Percentiles rank a stretch among this genome's conserved stretches.
phyloP scores from a whole-genome alignment of 2,329 filamentous ascomycete species.

The Macroventuria anomochaeta region DNA sequence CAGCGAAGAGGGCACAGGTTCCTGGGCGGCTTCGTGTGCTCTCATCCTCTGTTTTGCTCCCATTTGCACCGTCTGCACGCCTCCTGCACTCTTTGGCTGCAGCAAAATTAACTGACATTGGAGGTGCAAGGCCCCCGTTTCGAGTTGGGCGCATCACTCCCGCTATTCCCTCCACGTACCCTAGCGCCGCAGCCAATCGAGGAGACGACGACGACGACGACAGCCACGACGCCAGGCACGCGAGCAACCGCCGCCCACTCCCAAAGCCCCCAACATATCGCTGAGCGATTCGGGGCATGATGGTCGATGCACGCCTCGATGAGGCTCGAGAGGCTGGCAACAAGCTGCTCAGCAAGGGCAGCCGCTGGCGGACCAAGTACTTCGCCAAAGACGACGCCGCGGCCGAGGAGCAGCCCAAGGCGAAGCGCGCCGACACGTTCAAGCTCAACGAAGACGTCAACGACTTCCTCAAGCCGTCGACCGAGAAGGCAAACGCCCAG shows the following conservation, averaged over 20 bases:
- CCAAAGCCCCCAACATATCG: slow-evolving; percentile 1
- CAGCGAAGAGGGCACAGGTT: slow-evolving; percentile 12
- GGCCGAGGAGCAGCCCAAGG: slow-evolving; percentile 36
- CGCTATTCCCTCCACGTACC: not conserved
- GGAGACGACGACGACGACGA: not conserved
- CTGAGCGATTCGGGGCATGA: slow-evolving; percentile 23
- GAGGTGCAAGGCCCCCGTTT: slow-evolving; percentile 5
- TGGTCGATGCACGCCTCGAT: slow-evolving; percentile 40
- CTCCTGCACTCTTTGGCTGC: not conserved
- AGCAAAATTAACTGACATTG: not conserved
- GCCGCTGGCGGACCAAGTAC: slow-evolving; percentile 60
- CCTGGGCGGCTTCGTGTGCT: slow-evolving; percentile 2
- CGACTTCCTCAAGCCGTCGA: slow-evolving; percentile 65
- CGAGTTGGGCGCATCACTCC: slow-evolving; percentile 2
- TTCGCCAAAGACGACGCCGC: slow-evolving; percentile 51
- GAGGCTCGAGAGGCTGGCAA: slow-evolving; percentile 26
- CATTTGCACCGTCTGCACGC: not conserved
- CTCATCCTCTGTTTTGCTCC: not conserved
- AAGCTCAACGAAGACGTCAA: slow-evolving; percentile 57
- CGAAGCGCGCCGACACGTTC: slow-evolving; percentile 34
- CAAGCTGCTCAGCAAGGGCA: slow-evolving; percentile 50
- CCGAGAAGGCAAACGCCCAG: slow-evolving; percentile 50
- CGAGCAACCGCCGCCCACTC: slow-evolving; percentile 1
- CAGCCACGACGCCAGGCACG: slow-evolving; percentile 10
- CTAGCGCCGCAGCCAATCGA: slow-evolving; percentile 9